Conservation (phyloP, 345 rosid species). For the Gossypium rotundifolium region DNA sequence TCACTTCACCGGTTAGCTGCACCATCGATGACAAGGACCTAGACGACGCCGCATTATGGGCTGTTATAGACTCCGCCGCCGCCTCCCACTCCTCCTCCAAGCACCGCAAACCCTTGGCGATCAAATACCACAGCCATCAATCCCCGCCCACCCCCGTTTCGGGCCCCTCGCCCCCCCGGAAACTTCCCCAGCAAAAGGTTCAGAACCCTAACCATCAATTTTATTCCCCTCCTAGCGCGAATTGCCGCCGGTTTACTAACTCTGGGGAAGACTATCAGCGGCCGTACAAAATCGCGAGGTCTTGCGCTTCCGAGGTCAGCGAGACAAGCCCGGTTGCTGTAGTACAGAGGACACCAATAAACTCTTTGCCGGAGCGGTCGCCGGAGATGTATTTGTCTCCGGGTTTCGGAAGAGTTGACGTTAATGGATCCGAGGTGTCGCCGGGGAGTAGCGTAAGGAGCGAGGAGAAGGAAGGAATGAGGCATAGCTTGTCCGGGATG, state of each 20-base stretch:
- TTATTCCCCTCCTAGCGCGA: slow-evolving; percentile 21
- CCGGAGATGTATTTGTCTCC: slow-evolving; percentile 79
- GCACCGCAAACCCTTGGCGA: slow-evolving; percentile 48
- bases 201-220: slow-evolving; percentile 17
- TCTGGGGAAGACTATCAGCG: slow-evolving; percentile 17
- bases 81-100: slow-evolving; percentile 58
- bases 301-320: slow-evolving; percentile 38
- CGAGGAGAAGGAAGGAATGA: slow-evolving; percentile 42
- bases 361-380: slow-evolving; percentile 21
- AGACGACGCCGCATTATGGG: slow-evolving; percentile 95
- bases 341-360: slow-evolving; percentile 37
- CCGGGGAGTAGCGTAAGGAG: slow-evolving; percentile 29
- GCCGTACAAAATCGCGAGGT: slow-evolving; percentile 52
- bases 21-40: slow-evolving; percentile 77
- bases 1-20: slow-evolving; percentile 6
- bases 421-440: slow-evolving; percentile 33
- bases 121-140: slow-evolving; percentile 47
- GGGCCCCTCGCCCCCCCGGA: slow-evolving; percentile 34
- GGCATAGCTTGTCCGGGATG: slow-evolving; percentile 68
- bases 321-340: slow-evolving; percentile 52
- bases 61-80: slow-evolving; percentile 84
- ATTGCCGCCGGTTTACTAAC: neutral
- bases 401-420: slow-evolving; percentile 36
- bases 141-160: slow-evolving; percentile 54
- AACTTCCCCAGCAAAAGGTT: slow-evolving; percentile 17